Evolutionary conservation across 2,329 filamentous ascomycete genomes (phyloP).

Genomic region (Rhynchosporium secalis): DNA sequence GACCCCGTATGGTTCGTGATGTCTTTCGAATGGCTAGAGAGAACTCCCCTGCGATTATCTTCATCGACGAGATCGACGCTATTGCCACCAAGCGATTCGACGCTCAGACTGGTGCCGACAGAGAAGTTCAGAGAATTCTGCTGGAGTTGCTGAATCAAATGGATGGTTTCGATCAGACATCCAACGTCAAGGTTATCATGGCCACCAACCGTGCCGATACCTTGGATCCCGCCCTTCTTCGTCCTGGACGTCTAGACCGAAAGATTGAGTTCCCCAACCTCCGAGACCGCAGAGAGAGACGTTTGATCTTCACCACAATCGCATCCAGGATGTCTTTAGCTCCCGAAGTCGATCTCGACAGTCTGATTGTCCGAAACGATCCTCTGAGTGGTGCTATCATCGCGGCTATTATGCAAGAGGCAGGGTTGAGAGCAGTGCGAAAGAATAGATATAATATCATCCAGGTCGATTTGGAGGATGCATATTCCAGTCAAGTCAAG

Average conservation of each 20-base stretch:
- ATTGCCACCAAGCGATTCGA: constrained; percentile 99
- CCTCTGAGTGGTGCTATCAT: constrained; percentile 94
- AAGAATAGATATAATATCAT: constrained; percentile 99
- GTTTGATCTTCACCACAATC: constrained; percentile 97
- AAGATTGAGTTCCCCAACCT: constrained; percentile 99
- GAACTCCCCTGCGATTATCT: constrained; percentile 97
- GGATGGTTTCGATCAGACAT: constrained; percentile 98
- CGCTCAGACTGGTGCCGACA: constrained; percentile 94
- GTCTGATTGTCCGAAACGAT: constrained; percentile 93
- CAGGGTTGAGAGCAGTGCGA: constrained; percentile 85
- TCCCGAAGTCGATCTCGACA: constrained; percentile 94
- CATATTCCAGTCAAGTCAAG: constrained; percentile 97
- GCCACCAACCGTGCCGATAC: constrained; percentile 98
- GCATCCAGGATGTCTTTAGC: constrained; percentile 95
- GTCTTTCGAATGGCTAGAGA: constrained; percentile 99
- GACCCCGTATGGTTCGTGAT: constrained; percentile 97
- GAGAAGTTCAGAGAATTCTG: constrained; percentile 97
- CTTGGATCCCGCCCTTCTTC: constrained; percentile 88
- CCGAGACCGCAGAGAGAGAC: constrained; percentile 88
- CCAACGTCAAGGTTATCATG: constrained; percentile 99
- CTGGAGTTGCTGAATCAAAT: constrained; percentile 98
- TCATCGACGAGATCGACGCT: constrained; percentile 99
- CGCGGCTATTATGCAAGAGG: constrained; percentile 98
- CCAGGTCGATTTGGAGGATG: constrained; percentile 93
- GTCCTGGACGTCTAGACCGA: constrained; percentile 90